phyloP scores from a whole-genome alignment of 345 rosid species.

The Passiflora organensis region DNA sequence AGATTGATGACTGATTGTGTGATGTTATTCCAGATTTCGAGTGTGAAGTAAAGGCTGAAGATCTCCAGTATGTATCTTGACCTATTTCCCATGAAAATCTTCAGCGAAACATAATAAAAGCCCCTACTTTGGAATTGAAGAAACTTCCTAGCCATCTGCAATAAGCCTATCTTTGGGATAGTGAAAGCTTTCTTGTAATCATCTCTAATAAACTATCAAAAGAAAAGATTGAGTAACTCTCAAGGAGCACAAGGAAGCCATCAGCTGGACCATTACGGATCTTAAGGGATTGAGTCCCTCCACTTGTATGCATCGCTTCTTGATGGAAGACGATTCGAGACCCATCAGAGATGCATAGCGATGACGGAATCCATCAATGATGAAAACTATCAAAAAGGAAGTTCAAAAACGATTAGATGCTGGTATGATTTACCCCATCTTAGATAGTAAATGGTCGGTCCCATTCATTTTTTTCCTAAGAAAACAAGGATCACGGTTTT shows the following conservation, averaged over 20 bases:
- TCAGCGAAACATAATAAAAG: no score
- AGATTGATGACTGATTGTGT: no score
- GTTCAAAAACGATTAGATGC: not conserved
- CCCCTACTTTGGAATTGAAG: no score
- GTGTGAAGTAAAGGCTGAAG: no score
- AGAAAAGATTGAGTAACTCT: not conserved
- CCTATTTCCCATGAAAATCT: no score
- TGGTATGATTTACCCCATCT: conserved; percentile 2
- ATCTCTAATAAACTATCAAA: not conserved
- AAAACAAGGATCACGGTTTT: no score
- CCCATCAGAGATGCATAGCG: no score
- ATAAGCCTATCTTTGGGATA: not conserved
- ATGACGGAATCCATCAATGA: no score
- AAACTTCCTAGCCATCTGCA: no score
- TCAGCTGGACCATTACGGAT: not conserved
- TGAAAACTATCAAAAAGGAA: no score
- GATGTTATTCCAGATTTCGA: no score
- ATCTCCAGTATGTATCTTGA: no score
- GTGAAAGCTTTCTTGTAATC: not conserved
- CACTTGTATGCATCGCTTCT: not conserved
- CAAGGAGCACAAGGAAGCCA: not conserved
- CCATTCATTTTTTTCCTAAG: not conserved
- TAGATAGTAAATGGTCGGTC: not conserved
- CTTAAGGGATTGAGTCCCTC: not conserved
- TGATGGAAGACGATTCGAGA: not conserved